phyloP scores from a whole-genome alignment of 768 basidiomycete species.

The Clitopilus passeckerianus region DNA sequence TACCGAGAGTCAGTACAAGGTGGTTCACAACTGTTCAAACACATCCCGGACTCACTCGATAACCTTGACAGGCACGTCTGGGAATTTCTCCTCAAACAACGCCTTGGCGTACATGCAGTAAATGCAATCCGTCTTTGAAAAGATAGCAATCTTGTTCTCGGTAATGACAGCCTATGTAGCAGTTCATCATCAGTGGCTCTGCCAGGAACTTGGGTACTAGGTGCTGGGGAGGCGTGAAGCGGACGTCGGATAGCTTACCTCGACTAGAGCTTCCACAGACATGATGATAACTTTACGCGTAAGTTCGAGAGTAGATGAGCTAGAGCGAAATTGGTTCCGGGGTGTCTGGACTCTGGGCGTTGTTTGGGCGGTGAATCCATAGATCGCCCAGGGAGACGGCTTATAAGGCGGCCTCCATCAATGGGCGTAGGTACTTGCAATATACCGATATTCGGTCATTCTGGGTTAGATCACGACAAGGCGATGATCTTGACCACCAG shows the following conservation, averaged over 20 bases:
- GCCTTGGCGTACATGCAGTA: slow-evolving; percentile 46
- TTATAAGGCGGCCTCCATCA: not conserved
- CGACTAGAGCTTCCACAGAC: not conserved
- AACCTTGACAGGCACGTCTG: slow-evolving; percentile 29
- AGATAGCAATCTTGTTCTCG: slow-evolving; percentile 49
- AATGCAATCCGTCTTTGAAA: slow-evolving; percentile 57
- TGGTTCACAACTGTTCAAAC: not conserved
- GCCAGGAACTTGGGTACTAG: not conserved
- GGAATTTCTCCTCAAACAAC: slow-evolving; percentile 35
- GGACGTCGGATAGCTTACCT: not conserved
- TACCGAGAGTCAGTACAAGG: slow-evolving; percentile 15
- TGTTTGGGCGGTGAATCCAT: not conserved
- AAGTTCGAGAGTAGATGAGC: not conserved
- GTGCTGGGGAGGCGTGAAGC: not conserved
- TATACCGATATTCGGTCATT: not conserved
- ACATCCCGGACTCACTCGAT: slow-evolving; percentile 39
- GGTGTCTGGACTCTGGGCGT: too few species aligned
- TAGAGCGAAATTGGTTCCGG: not conserved
- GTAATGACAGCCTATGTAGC: slow-evolving; percentile 22
- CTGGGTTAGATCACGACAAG: not conserved
- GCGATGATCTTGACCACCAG: not conserved
- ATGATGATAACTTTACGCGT: not conserved
- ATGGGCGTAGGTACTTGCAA: not conserved
- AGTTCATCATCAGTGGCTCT: not conserved
- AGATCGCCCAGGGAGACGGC: not conserved